Evolutionary conservation across 2,329 filamentous ascomycete species (phyloP), one percentile per base, ranked within the genome.

Genomic region (Talaromyces sp.): DNA sequence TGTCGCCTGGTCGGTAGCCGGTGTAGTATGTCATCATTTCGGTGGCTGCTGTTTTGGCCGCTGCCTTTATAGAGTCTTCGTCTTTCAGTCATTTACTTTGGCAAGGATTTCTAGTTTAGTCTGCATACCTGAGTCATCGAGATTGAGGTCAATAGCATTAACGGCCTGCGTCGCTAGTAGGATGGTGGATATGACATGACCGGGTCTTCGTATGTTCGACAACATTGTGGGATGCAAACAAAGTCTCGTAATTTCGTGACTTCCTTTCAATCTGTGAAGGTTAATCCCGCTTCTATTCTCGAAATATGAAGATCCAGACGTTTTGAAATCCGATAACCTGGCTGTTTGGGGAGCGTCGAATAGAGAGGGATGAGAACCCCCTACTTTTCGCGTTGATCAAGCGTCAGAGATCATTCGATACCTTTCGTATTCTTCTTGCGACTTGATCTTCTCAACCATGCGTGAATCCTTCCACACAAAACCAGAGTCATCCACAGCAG

Each of bases 21-120:
- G 77, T 79, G 63, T 84, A 84, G 61, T 80, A 80, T 25, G 68
- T 71, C 66, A 84, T 79, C 71, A 84, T 78, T 45, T 74, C 74
- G 61, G 71, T 73, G 4, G 77, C 77, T 53, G 78, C 67, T 19
- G 71, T 70, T 54, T 72, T 73, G 6, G 79, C 74, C 15, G 77
- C 76, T 56, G 69, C 64, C 59, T 77, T 80, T 61, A 81, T 78
- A 2, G 77, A 80, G 15, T 73, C 78, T 73, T 8, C 45, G 2
- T 22, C n/a, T 21, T 31, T 58, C 33, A 25, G 19, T 40, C 13
- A 53, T 17, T 4, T 11, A 3, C 8, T 46, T 37, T 19, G 21
- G 5, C 11, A 11, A 5, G n/a, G 19, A 11, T 5, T n/a, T 37
- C 11, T 17, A 22, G 13, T 13, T 7, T 8, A 5, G 17, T n/a